A percentile compares a stretch with the other conserved stretches of the same genome.
Evolutionary conservation across 2,329 filamentous ascomycete genomes (phyloP).

Genomic region (Hymenoscyphus repandus): DNA sequence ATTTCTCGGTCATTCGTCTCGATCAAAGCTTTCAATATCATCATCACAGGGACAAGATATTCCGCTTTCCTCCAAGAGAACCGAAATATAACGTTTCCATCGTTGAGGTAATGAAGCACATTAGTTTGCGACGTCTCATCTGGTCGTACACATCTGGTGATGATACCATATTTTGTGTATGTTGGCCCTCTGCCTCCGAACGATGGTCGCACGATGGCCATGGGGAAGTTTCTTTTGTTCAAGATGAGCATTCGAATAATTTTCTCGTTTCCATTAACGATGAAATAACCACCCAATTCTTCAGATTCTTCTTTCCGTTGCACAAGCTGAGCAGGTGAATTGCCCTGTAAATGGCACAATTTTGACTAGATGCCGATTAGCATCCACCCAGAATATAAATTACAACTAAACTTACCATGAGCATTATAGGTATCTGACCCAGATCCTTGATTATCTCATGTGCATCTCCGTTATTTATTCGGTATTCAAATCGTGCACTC

Average conservation of each 20-base stretch:
- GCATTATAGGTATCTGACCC: slow-evolving; percentile 87
- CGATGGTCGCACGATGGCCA: slow-evolving; percentile 87
- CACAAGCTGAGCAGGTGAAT: slow-evolving; percentile 77
- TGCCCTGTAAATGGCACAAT: slow-evolving; percentile 81
- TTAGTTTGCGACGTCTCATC: slow-evolving; percentile 98
- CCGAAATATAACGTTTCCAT: slow-evolving; percentile 93
- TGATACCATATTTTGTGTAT: slow-evolving; percentile 87
- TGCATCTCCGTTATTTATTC: slow-evolving; percentile 80
- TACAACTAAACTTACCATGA: slow-evolving; percentile 54
- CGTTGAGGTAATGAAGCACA: slow-evolving; percentile 88
- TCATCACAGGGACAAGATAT: slow-evolving; percentile 91
- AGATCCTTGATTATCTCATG: slow-evolving; percentile 79
- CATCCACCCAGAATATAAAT: neutral
- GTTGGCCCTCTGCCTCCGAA: slow-evolving; percentile 81
- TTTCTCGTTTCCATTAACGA: slow-evolving; percentile 97
- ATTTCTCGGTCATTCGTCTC: slow-evolving; percentile 97
- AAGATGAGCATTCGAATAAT: slow-evolving; percentile 89
- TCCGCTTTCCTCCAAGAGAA: slow-evolving; percentile 99
- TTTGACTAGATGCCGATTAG: slow-evolving; percentile 57
- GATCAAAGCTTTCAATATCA: slow-evolving; percentile 90
- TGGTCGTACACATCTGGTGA: slow-evolving; percentile 87
- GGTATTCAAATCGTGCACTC: slow-evolving; percentile 76
- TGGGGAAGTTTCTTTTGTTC: slow-evolving; percentile 86
- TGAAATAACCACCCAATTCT: slow-evolving; percentile 93
- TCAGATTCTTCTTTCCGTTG: slow-evolving; percentile 90